These are phyloP conservation scores for Polyplosphaeria fusca DNA, from an alignment of 495 filamentous ascomycete genomes.

Conservation along the genomic window DNA sequence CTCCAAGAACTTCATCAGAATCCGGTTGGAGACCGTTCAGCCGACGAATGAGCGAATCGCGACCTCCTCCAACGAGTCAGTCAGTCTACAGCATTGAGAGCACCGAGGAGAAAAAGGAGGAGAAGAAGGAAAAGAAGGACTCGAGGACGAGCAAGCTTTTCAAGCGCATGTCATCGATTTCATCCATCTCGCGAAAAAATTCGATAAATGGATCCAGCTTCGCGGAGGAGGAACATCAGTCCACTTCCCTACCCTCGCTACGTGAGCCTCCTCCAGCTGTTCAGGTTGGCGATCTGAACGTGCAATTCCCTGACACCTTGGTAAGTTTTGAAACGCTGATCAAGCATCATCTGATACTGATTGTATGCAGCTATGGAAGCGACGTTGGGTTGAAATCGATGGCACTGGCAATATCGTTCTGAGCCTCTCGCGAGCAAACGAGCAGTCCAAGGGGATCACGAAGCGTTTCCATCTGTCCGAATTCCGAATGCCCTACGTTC, in stretches of 20 bases:
- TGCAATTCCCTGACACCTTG: constrained; percentile 89
- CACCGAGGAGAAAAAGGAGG: constrained; percentile 36
- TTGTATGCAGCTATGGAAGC: constrained; percentile 69
- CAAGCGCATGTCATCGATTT: constrained; percentile 57
- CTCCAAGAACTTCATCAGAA: constrained; percentile 40
- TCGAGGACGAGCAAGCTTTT: constrained; percentile 71
- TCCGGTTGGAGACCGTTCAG: constrained; percentile 42
- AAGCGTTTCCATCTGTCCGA: constrained; percentile 80
- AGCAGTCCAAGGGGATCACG: constrained; percentile 49
- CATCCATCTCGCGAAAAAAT: constrained; percentile 56
- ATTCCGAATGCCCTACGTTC: constrained; percentile 71
- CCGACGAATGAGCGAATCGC: constrained; percentile 43
- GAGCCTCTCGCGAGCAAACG: constrained; percentile 50
- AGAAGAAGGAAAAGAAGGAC: constrained; percentile 58
- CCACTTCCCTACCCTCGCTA: constrained; percentile 40
- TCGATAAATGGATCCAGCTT: constrained; percentile 44
- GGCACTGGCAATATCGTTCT: constrained; percentile 72
- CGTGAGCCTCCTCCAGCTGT: constrained; percentile 43
- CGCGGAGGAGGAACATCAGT: constrained; percentile 59
- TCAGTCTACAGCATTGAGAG: constrained; percentile 44
- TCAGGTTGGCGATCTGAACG: constrained; percentile 74
- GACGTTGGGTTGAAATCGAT: constrained; percentile 75
- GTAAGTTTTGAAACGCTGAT: constrained; percentile 33
- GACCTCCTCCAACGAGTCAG: constrained; percentile 44
- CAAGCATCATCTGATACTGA: constrained; percentile 1